These are phyloP conservation scores for Cylindrodendrum hubeiense DNA, from an alignment of 2,329 filamentous ascomycete species.

Conservation along the genomic window DNA sequence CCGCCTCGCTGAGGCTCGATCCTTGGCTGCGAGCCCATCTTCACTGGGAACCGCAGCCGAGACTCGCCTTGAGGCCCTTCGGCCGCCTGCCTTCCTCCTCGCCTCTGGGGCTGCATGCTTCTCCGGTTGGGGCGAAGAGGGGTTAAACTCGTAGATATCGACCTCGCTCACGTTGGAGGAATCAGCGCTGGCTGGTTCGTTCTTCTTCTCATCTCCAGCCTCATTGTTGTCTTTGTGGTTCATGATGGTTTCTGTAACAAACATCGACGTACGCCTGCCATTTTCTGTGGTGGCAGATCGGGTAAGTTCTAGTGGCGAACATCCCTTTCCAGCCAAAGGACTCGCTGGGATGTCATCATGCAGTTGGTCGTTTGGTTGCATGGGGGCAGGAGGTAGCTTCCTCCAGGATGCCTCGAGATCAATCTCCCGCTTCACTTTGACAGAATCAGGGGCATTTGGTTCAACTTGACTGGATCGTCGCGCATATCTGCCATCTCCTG, in stretches of 20 bases:
- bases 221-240: conserved; percentile 25
- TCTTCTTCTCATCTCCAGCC: conserved; percentile 28
- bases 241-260: conserved; percentile 29
- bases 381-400: conserved; percentile 39
- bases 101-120: conserved; percentile 44
- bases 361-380: conserved; percentile 13
- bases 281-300: conserved; percentile 53
- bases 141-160: conserved; percentile 69
- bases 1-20: conserved; percentile 57
- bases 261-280: conserved; percentile 55
- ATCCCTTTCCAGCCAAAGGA: conserved; percentile 57
- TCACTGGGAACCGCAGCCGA: conserved; percentile 55
- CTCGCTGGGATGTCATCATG: conserved; percentile 49
- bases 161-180: conserved; percentile 45
- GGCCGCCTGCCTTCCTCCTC: conserved; percentile 43
- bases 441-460: conserved; percentile 38
- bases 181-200: conserved; percentile 31
- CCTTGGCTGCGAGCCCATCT: conserved; percentile 44
- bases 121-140: conserved; percentile 57
- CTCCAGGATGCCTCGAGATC: conserved; percentile 48
- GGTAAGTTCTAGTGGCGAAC: conserved; percentile 44
- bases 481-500: conserved; percentile 69
- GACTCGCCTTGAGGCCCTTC: conserved; percentile 53
- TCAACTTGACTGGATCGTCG: conserved; percentile 55
- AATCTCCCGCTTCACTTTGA: conserved; percentile 51